Evolutionary conservation across 257 asterid species (phyloP).

Genomic region (Dorcoceras hygrometricum): DNA sequence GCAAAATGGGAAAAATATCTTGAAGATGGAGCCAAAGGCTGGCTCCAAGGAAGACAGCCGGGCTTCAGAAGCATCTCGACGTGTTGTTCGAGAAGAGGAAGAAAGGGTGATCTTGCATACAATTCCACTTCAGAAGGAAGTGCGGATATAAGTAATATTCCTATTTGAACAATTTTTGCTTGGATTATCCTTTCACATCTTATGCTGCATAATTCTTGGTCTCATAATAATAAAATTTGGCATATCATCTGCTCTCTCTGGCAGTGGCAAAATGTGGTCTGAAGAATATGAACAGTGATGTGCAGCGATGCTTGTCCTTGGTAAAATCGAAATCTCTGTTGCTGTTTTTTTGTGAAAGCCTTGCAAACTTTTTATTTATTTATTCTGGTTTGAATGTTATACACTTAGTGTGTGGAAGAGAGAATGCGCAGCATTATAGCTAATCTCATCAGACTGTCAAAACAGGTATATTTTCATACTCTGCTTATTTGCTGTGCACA

Average conservation of each 20-base stretch:
- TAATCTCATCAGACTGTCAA: conserved; percentile 68
- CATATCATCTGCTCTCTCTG: conserved; percentile 29
- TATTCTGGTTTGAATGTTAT: conserved; percentile 17
- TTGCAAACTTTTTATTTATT: conserved; percentile 14
- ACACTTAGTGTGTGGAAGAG: conserved; percentile 83
- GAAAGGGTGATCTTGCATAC: conserved; percentile 73
- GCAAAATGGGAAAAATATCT: conserved; percentile 44
- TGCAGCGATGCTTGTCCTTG: conserved; percentile 77
- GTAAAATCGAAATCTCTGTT: conserved; percentile 38
- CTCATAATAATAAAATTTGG: conserved; percentile 7
- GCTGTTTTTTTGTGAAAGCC: neutral
- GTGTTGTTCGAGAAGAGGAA: conserved; percentile 98
- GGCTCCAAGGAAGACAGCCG: conserved; percentile 89
- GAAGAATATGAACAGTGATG: conserved; percentile 74
- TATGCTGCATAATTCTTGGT: conserved; percentile 8
- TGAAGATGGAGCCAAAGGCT: conserved; percentile 43
- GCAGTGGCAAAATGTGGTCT: conserved; percentile 88
- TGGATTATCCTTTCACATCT: conserved; percentile 22
- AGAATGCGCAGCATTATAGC: conserved; percentile 81
- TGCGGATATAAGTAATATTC: conserved; percentile 64
- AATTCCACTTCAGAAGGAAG: conserved; percentile 83
- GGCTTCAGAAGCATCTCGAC: conserved; percentile 83
- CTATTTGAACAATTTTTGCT: conserved; percentile 18
- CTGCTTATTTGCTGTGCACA: neutral
- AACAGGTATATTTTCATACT: conserved; percentile 52